Evolutionary conservation across 129 eudicot genomes (phyloP).

Genomic region (Solidago caesia): DNA sequence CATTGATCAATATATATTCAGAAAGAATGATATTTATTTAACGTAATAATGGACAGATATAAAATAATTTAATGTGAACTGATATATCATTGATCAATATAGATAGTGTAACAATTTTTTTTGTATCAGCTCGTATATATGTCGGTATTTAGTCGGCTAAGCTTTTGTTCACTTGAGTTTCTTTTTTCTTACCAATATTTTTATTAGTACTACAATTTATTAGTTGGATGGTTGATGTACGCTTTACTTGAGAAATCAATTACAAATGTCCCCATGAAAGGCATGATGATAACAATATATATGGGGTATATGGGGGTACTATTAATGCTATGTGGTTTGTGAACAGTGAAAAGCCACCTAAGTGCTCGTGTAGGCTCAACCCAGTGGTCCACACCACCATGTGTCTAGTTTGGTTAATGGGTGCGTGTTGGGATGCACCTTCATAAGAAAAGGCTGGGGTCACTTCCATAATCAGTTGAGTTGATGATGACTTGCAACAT

Average conservation of each 20-base stretch:
- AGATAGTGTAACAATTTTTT: too few relatives aligned
- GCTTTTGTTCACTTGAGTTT: too few relatives aligned
- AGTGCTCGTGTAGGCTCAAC: conserved; percentile 16
- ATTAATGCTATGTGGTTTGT: background rate
- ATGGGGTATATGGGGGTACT: background rate
- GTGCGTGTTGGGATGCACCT: conserved; percentile 23
- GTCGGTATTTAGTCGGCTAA: too few relatives aligned
- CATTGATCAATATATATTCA: too few relatives aligned
- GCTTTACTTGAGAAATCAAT: background rate
- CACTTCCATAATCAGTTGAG: conserved; percentile 16
- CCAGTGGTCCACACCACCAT: conserved; percentile 37
- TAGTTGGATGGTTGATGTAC: background rate
- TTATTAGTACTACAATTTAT: background rate
- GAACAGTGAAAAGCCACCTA: conserved; percentile 18
- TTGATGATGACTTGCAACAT: conserved; percentile 13
- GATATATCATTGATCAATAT: too few relatives aligned
- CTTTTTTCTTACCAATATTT: background rate
- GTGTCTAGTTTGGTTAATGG: conserved; percentile 32
- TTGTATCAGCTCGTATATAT: too few relatives aligned
- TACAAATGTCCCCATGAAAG: conserved; percentile 1
- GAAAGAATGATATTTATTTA: too few relatives aligned
- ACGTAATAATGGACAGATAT: too few relatives aligned
- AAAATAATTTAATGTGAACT: too few relatives aligned
- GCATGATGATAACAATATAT: background rate
- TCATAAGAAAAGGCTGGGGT: conserved; percentile 1